Conservation (phyloP, 495 filamentous ascomycete species). For the Cudoniella acicularis region DNA sequence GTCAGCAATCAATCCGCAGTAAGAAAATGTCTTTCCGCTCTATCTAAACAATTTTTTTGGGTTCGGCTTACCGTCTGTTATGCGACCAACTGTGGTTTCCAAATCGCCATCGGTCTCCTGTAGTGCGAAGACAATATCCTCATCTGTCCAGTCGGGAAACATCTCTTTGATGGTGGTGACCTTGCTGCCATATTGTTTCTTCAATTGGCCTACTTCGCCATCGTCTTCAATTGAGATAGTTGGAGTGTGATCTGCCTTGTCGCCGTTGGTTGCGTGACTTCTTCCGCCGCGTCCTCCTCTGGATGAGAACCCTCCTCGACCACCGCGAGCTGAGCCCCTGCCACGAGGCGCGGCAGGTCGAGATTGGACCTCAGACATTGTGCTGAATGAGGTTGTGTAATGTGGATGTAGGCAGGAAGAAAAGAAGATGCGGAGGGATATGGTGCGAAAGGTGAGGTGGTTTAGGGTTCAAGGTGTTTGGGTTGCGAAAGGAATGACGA, state of each 20-base stretch:
- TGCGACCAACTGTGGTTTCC: conserved; percentile 77
- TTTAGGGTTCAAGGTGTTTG: conserved; percentile 5
- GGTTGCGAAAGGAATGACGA: conserved; percentile 21
- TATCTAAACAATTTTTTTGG: no score
- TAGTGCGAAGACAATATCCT: conserved; percentile 86
- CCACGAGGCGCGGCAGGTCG: conserved; percentile 73
- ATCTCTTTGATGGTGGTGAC: conserved; percentile 79
- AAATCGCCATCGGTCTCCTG: conserved; percentile 90
- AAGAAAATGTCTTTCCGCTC: not conserved
- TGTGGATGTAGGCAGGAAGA: conserved; percentile 31
- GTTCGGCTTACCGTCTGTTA: conserved; percentile 86
- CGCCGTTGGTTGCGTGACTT: conserved; percentile 61
- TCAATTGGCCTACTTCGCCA: conserved; percentile 85
- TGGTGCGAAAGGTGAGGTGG: not conserved
- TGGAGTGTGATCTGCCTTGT: conserved; percentile 47
- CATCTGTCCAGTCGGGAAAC: conserved; percentile 88
- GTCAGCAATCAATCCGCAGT: not conserved
- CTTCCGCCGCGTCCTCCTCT: conserved; percentile 62
- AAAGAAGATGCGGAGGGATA: conserved; percentile 24
- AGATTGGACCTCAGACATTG: conserved; percentile 86
- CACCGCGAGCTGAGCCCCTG: conserved; percentile 76
- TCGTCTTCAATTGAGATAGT: conserved; percentile 71
- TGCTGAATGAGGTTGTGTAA: conserved; percentile 30
- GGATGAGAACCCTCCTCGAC: conserved; percentile 73
- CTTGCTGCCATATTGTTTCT: conserved; percentile 76